phyloP scores from a whole-genome alignment of 2,329 filamentous ascomycete genomes.

The Fusarium sp. region DNA sequence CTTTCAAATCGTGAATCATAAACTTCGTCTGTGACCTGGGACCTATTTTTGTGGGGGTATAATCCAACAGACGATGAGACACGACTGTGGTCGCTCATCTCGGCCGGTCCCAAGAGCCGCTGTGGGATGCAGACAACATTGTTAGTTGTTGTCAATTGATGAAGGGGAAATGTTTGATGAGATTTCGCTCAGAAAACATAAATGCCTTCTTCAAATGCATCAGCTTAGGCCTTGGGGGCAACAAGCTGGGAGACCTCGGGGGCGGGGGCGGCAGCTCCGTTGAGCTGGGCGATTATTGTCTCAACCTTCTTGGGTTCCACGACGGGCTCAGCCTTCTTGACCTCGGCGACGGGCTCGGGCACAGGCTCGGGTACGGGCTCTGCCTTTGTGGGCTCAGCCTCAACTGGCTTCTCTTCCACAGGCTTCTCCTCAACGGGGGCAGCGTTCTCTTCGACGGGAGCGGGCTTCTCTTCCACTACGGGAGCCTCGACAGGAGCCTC shows the following conservation, averaged over 20 bases:
- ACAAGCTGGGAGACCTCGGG: background rate
- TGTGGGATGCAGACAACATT: background rate
- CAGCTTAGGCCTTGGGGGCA: background rate
- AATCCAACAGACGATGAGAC: background rate
- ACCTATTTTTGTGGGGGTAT: background rate
- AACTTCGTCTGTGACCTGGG: background rate
- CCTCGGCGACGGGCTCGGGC: background rate
- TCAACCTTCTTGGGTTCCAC: background rate
- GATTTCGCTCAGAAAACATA: background rate
- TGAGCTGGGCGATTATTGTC: background rate
- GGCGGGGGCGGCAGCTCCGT: background rate
- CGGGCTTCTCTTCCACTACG: background rate
- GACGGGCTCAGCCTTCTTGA: slow-evolving; percentile 1
- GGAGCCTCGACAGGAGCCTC: background rate
- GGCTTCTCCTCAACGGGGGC: background rate
- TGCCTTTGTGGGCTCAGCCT: background rate
- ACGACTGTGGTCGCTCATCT: background rate
- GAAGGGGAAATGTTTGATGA: background rate
- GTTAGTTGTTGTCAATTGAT: background rate
- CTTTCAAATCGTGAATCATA: background rate
- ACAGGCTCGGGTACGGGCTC: background rate
- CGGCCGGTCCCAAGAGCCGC: background rate
- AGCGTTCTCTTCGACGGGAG: background rate
- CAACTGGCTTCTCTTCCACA: background rate
- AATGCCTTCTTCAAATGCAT: background rate